Percentiles rank a stretch among this genome's conserved stretches.
Conservation (phyloP, 352 stramenopile genomes). For the Pythium scleroteichum region DNA sequence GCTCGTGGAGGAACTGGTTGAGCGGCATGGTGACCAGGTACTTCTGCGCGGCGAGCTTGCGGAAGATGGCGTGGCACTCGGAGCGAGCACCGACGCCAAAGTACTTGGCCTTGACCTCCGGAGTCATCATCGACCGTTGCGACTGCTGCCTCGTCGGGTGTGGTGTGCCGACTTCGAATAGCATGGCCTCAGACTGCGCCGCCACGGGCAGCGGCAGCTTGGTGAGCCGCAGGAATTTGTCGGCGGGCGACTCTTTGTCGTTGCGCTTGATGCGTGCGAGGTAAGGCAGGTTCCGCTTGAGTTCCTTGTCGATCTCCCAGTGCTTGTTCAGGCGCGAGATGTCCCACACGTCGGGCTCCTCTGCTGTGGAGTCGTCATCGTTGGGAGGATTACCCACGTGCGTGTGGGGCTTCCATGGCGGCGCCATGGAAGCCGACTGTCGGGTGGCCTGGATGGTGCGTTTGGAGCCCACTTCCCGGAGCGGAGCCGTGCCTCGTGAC, state of each 20-base stretch:
- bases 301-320: constrained; percentile 71
- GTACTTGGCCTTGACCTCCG: constrained; percentile 67
- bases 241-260: constrained; percentile 45
- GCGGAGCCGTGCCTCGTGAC: too few species aligned
- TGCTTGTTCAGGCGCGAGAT: constrained; percentile 73
- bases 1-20: constrained; percentile 48
- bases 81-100: constrained; percentile 48
- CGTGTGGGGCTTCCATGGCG: constrained; percentile 20
- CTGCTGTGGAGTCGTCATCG: constrained; percentile 4
- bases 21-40: constrained; percentile 55
- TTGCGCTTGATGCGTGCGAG: constrained; percentile 54
- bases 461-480: too few species aligned
- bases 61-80: constrained; percentile 69
- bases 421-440: too few species aligned
- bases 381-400: neutral
- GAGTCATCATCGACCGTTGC: constrained; percentile 42
- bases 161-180: constrained; percentile 34
- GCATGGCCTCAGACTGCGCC: constrained; percentile 29
- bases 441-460: too few species aligned
- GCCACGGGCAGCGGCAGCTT: constrained; percentile 46
- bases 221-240: constrained; percentile 68
- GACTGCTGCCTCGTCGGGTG: constrained; percentile 25
- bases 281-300: constrained; percentile 53
- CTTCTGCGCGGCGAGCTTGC: constrained; percentile 64
- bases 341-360: constrained; percentile 44